Percentiles rank a stretch among this genome's conserved stretches.
phyloP scores from a whole-genome alignment of 148 eudicot genomes.

The Tetragonia tetragonoides region DNA sequence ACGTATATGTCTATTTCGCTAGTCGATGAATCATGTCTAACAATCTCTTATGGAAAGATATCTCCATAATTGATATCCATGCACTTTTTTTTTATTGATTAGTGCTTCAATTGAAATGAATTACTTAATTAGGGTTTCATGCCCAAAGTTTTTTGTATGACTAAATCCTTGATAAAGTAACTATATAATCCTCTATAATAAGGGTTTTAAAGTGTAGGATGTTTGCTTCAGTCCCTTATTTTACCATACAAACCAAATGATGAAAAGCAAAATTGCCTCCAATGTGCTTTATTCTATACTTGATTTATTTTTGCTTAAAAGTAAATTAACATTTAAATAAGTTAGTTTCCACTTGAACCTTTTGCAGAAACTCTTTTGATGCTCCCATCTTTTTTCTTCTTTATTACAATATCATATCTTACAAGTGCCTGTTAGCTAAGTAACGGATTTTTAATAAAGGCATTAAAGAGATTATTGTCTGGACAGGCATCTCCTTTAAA shows the following conservation, averaged over 20 bases:
- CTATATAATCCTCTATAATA: background rate
- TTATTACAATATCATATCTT: constrained; percentile 7
- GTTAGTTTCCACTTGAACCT: too few relatives aligned
- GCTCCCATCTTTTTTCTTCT: background rate
- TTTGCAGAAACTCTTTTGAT: too few relatives aligned
- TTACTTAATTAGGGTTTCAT: too few relatives aligned
- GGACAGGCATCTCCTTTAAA: constrained; percentile 32
- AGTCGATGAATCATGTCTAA: too few relatives aligned
- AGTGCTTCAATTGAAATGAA: too few relatives aligned
- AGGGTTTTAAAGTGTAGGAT: background rate
- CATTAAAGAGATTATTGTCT: constrained; percentile 23
- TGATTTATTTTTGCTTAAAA: background rate
- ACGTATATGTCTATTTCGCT: too few relatives aligned
- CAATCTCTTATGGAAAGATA: too few relatives aligned
- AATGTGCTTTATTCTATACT: background rate
- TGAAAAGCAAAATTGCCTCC: constrained; percentile 1
- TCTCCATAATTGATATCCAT: too few relatives aligned
- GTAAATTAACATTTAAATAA: background rate
- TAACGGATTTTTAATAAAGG: background rate
- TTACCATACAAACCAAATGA: background rate
- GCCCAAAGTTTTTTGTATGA: too few relatives aligned
- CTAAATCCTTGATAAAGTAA: too few relatives aligned
- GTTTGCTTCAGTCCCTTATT: background rate
- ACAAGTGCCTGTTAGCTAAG: constrained; percentile 21
- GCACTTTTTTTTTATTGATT: too few relatives aligned